Percentiles rank a stretch among this genome's conserved stretches.
phyloP scores from a whole-genome alignment of 2,329 filamentous ascomycete species.

The Didymella exigua region DNA sequence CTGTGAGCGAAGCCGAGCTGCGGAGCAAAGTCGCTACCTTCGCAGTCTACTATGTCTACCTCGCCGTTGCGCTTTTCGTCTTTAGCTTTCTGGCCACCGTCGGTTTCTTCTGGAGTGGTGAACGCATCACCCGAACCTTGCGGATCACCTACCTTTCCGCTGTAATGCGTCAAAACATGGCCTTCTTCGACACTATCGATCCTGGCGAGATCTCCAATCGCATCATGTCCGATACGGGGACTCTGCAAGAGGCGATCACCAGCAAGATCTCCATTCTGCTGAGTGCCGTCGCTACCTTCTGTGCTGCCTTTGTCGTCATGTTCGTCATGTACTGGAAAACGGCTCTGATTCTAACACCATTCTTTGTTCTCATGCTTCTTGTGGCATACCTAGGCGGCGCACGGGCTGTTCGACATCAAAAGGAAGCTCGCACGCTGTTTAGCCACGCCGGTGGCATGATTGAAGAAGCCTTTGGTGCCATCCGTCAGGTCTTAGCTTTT shows the following conservation, averaged over 20 bases:
- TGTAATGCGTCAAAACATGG: conserved; percentile 59
- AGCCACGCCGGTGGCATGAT: conserved; percentile 54
- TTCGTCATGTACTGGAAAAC: conserved; percentile 94
- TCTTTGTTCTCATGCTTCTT: no score
- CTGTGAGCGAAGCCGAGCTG: no score
- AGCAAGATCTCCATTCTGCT: conserved; percentile 53
- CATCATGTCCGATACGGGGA: no score
- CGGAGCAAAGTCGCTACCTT: no score
- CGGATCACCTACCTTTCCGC: conserved; percentile 68
- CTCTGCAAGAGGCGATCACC: no score
- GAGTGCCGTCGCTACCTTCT: conserved; percentile 60
- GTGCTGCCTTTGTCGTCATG: conserved; percentile 85
- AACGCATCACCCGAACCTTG: conserved; percentile 56
- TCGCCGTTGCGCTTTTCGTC: no score
- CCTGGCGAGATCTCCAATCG: conserved; percentile 93
- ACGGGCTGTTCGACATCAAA: conserved; percentile 50
- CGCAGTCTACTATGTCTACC: no score
- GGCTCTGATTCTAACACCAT: conserved; percentile 87
- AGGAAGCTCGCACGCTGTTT: conserved; percentile 49
- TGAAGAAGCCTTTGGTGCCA: conserved; percentile 58
- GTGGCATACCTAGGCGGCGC: conserved; percentile 56
- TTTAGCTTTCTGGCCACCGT: no score
- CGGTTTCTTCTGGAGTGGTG: no score
- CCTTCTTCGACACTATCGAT: conserved; percentile 77
- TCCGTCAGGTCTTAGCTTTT: conserved; percentile 57